Evolutionary conservation across 2,329 filamentous ascomycete genomes (phyloP).

Genomic region (Colletotrichum nymphaeae): DNA sequence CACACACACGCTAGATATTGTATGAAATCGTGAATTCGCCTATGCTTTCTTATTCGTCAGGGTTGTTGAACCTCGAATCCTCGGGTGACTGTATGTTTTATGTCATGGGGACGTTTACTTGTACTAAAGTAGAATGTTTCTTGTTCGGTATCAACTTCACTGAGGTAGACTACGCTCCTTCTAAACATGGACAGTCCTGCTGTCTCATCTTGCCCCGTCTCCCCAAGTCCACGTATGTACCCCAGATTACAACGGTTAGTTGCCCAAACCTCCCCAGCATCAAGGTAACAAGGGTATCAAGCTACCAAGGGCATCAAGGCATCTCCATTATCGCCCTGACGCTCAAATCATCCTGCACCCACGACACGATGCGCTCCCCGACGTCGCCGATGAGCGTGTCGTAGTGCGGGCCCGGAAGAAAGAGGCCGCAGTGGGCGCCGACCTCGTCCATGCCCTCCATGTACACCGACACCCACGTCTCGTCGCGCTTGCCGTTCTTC

Average conservation of each 20-base stretch:
- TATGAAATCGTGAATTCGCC: not conserved
- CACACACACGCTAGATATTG: not conserved
- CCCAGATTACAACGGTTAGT: not conserved
- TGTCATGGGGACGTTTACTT: too few relatives aligned
- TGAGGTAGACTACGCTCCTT: not conserved
- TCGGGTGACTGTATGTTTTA: too few relatives aligned
- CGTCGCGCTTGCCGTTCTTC: conserved; percentile 68
- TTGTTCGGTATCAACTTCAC: too few relatives aligned
- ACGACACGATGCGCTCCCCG: conserved; percentile 72
- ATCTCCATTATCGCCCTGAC: conserved; percentile 52
- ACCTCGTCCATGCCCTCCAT: conserved; percentile 90
- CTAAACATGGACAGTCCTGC: not conserved
- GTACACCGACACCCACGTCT: conserved; percentile 80
- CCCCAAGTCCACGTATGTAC: not conserved
- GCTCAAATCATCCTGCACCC: conserved; percentile 73
- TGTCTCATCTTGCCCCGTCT: not conserved
- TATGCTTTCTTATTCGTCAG: not conserved
- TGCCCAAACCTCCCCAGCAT: too few relatives aligned
- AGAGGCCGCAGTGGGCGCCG: conserved; percentile 85
- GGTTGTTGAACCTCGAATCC: not conserved
- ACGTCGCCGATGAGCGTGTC: conserved; percentile 82
- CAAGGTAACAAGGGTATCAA: too few relatives aligned
- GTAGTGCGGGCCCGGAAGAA: conserved; percentile 79
- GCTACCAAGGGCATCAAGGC: conserved; percentile 1
- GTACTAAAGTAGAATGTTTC: too few relatives aligned